Evolutionary conservation across 768 basidiomycete species (phyloP), one percentile per base, ranked within the genome.

Genomic region (Boletus eberwhitei): DNA sequence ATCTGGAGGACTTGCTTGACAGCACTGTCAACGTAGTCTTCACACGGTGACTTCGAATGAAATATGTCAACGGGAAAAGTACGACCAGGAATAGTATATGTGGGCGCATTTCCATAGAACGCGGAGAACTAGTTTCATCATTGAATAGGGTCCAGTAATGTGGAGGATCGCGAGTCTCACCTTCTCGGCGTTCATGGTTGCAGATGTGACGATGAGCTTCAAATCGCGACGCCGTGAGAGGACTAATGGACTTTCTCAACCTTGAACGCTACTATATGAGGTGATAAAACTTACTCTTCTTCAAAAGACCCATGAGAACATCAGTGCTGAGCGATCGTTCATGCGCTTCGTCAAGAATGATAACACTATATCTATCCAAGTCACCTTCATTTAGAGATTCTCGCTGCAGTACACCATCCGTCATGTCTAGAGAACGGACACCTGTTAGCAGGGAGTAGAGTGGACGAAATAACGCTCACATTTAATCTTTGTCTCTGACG

Each of bases 101-200:
- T 88, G 0, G 95, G 95, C 0, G 96, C 96, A 63, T 88, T 90
- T 31, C 96, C 96, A 62, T 97, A 99, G 71, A 99, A 98, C 14
- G 73, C 75, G 16, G 97, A 97, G 74, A 99, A 99, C 92, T 94
- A 53, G n/a, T 22, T n/a, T 32, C 37, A 42, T n/a, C 8, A 22
- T 51, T 59, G 26, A 57, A 26, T 8, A 53, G 1, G 11, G n/a
- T 11, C 3, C 46, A 24, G 5, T 13, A 34, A 40, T 6, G 12
- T 21, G 17, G 16, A 13, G 8, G 11, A 45, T 35, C 13, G 29
- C 26, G 22, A 4, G 13, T 24, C 74, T 48, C 59, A 90, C 94
- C 85, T 99, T 99, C 46, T 97, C 94, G 1, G 97, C 91, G 68
- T 99, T 99, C 97, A 99, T 99, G 4, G 97, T 99, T 3, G 97